Conservation (phyloP, 768 basidiomycete species). For the Rhodosporidiobolus odoratus region DNA sequence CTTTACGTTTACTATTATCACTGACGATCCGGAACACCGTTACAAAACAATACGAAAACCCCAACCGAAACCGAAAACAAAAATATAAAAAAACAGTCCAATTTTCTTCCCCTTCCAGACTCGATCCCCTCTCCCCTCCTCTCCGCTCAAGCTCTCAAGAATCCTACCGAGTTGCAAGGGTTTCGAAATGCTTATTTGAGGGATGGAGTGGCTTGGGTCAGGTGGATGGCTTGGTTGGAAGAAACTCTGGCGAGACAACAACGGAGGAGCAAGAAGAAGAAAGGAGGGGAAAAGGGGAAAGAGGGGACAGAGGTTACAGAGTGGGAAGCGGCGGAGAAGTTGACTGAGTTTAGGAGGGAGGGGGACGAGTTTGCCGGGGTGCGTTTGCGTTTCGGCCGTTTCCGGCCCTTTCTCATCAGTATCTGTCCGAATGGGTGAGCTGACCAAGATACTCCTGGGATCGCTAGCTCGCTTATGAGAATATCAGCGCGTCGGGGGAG, state of each 20-base stretch:
- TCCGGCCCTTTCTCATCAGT: not conserved
- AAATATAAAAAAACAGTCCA: too few species aligned
- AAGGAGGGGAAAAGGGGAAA: too few species aligned
- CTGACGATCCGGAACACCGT: not conserved
- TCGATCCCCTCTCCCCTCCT: constrained; percentile 54
- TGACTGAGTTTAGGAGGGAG: constrained; percentile 66
- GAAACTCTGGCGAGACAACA: constrained; percentile 49
- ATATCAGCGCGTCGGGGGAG: constrained; percentile 76
- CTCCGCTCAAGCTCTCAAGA: constrained; percentile 80
- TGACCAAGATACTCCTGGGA: not conserved
- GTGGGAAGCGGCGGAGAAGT: constrained; percentile 79
- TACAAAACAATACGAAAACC: too few species aligned
- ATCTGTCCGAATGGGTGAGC: not conserved
- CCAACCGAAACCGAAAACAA: too few species aligned
- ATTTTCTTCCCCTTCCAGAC: not conserved
- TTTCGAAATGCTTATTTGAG: constrained; percentile 76
- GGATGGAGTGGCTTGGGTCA: constrained; percentile 68
- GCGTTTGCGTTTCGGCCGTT: not conserved
- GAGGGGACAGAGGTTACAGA: too few species aligned
- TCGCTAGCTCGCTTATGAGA: constrained; percentile 39
- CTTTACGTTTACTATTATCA: too few species aligned
- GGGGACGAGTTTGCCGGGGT: constrained; percentile 29
- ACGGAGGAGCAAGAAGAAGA: too few species aligned
- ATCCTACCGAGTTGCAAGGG: constrained; percentile 62
- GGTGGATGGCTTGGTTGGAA: constrained; percentile 88